A percentile compares a stretch with the other conserved stretches of the same genome.
These are phyloP conservation scores for Lactarius deliciosus DNA, from an alignment of 768 basidiomycete genomes.

Conservation along the genomic window DNA sequence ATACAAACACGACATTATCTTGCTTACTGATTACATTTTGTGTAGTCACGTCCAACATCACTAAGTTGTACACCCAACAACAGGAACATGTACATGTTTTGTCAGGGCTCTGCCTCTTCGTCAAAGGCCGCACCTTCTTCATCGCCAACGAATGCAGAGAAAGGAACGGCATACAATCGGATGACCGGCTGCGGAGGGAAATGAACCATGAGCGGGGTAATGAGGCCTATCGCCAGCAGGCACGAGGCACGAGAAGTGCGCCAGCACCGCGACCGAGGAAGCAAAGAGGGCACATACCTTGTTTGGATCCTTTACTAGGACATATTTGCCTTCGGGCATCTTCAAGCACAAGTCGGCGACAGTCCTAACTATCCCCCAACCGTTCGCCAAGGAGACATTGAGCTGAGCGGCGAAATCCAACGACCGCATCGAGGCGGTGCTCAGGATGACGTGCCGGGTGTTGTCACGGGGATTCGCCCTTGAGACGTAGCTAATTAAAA, in stretches of 20 bases:
- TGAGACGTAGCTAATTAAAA: conserved; percentile 76
- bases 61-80: conserved; percentile 12
- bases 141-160: conserved; percentile 78
- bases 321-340: conserved; percentile 97
- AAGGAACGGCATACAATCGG: conserved; percentile 90
- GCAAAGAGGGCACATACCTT: conserved; percentile 55
- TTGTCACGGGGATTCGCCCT: conserved; percentile 93
- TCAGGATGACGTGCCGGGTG: conserved; percentile 92
- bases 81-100: background rate
- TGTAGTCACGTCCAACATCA: conserved; percentile 1
- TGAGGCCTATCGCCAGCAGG: conserved; percentile 1
- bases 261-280: conserved; percentile 9
- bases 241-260: conserved; percentile 4
- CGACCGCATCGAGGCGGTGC: conserved; percentile 92
- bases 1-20: conserved; percentile 4
- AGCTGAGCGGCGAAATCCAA: conserved; percentile 92
- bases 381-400: conserved; percentile 91
- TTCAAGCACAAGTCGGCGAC: conserved; percentile 94
- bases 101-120: conserved; percentile 39
- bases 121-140: conserved; percentile 53
- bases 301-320: conserved; percentile 97
- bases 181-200: conserved; percentile 72
- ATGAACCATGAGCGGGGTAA: conserved; percentile 21
- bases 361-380: conserved; percentile 97
- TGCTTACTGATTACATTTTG: conserved; percentile 7